Conservation (phyloP, 140 eudicot species). For the Oenanthe javanica region DNA sequence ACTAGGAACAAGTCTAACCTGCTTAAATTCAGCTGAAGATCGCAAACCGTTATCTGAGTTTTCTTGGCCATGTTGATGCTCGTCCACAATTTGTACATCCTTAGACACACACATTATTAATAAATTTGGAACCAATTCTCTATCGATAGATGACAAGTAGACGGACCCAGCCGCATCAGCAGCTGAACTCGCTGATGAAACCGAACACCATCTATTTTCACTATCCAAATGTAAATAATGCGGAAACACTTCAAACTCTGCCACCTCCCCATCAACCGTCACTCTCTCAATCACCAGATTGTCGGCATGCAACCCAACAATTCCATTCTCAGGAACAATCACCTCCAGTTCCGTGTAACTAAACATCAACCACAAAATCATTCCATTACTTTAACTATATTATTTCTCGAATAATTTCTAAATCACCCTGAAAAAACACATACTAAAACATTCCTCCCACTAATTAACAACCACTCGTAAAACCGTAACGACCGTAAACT, state of each 20-base stretch:
- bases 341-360: slow-evolving; percentile 94
- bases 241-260: slow-evolving; percentile 82
- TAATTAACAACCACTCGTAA: too few species aligned
- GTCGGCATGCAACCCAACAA: slow-evolving; percentile 95
- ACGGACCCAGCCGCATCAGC: slow-evolving; percentile 97
- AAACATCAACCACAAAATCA: slow-evolving; percentile 14
- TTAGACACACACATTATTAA: slow-evolving; percentile 74
- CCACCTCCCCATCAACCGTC: slow-evolving; percentile 70
- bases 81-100: slow-evolving; percentile 30
- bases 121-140: slow-evolving; percentile 86
- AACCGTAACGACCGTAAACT: too few species aligned
- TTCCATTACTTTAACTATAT: too few species aligned
- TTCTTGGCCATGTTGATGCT: slow-evolving; percentile 29
- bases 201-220: slow-evolving; percentile 81
- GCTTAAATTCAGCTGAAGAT: slow-evolving; percentile 47
- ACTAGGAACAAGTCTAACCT: slow-evolving; percentile 37
- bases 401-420: too few species aligned
- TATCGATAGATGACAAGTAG: slow-evolving; percentile 68
- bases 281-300: slow-evolving; percentile 87
- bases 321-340: slow-evolving; percentile 75
- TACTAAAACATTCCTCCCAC: too few species aligned
- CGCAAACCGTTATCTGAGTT: slow-evolving; percentile 46
- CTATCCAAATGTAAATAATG: slow-evolving; percentile 66
- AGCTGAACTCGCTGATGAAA: slow-evolving; percentile 84
- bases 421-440: too few species aligned